Evolutionary conservation across 2,329 filamentous ascomycete species (phyloP).

Genomic region (Paecilomyces niveus): DNA sequence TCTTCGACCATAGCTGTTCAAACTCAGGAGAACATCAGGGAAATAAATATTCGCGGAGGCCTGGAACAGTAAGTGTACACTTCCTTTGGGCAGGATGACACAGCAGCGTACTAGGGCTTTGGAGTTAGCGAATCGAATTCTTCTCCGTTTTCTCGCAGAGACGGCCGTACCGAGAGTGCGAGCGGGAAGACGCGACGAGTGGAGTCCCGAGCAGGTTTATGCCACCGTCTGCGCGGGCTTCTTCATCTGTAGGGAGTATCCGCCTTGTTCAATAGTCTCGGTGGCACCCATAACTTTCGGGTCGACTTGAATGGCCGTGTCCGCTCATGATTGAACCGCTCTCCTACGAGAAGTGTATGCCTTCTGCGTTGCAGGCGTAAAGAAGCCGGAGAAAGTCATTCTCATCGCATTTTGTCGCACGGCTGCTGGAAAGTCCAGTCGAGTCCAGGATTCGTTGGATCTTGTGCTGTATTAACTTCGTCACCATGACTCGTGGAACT

Average conservation of each 20-base stretch:
- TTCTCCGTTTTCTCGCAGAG: background rate
- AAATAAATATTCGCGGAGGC: background rate
- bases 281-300: background rate
- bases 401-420: slow-evolving; percentile 76
- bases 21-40: background rate
- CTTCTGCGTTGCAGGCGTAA: slow-evolving; percentile 43
- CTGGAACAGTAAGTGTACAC: background rate
- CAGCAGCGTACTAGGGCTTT: background rate
- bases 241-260: background rate
- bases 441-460: slow-evolving; percentile 70
- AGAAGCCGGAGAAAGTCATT: slow-evolving; percentile 75
- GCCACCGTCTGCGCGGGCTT: background rate
- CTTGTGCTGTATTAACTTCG: slow-evolving; percentile 69
- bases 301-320: background rate
- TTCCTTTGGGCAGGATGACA: background rate
- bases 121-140: background rate
- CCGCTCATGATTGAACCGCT: background rate
- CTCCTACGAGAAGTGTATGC: background rate
- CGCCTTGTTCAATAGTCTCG: background rate
- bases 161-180: background rate
- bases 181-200: background rate
- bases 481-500: slow-evolving; percentile 68
- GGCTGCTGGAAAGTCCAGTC: slow-evolving; percentile 67
- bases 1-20: background rate
- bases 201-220: too few species aligned